phyloP scores from a whole-genome alignment of 140 eudicot species.

The Stevia rebaudiana region DNA sequence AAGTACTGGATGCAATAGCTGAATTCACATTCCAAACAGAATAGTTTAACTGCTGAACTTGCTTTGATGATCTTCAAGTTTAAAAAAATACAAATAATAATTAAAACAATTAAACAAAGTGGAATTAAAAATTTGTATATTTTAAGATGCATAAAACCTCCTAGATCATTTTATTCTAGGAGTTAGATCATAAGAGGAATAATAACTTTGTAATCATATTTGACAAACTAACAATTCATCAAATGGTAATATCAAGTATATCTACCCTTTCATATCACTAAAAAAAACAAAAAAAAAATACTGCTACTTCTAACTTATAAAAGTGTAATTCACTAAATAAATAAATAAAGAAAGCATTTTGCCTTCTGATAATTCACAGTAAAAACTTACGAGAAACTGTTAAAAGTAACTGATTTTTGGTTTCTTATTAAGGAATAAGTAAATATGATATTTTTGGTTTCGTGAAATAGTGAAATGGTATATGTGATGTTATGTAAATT shows the following conservation, averaged over 20 bases:
- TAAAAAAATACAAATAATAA: background rate
- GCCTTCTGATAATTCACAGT: background rate
- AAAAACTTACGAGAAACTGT: background rate
- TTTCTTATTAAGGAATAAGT: background rate
- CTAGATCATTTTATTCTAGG: background rate
- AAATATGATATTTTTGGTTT: background rate
- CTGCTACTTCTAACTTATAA: background rate
- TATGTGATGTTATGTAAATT: background rate
- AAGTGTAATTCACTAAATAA: background rate
- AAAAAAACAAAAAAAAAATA: background rate
- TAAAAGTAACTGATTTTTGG: background rate
- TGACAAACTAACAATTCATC: background rate
- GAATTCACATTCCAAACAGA: slow-evolving; percentile 85
- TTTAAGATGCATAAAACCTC: background rate
- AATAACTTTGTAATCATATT: slow-evolving; percentile 3
- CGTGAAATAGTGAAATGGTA: background rate
- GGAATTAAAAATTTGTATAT: too few relatives aligned
- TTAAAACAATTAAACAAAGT: background rate
- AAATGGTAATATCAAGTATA: background rate
- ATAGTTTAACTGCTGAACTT: slow-evolving; percentile 62
- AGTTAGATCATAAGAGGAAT: background rate
- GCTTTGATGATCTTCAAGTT: slow-evolving; percentile 69
- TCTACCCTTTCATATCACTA: background rate
- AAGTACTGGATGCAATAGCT: slow-evolving; percentile 61
- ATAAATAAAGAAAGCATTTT: background rate